Evolutionary conservation across 2,329 filamentous ascomycete species (phyloP), one percentile per base, ranked within the genome.

Genomic region (Dissoconium aciculare): DNA sequence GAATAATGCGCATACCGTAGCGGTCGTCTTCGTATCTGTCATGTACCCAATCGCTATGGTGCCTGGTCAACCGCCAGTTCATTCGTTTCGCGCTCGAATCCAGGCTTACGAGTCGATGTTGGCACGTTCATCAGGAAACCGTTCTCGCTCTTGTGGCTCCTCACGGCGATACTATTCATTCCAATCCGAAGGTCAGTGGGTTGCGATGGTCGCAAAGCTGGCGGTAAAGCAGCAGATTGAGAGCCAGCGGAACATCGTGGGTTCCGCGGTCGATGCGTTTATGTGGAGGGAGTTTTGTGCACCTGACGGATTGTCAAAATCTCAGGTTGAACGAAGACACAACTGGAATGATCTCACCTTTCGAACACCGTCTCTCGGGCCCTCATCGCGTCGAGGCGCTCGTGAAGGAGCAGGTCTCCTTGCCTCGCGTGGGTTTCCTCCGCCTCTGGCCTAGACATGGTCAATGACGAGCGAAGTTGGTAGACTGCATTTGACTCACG

Each of bases 21-120:
- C 45, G 41, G 30, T 51, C 45, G 31, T 51, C 48, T 31, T 50
- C 48, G 38, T 50, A 54, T 25, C 52, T 50, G 23, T 53, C 51
- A 28, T 94, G 85, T 45, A 93, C 82, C 85, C 85, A 94, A 64
- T 92, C 84, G 51, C 82, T 82, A 40, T 25, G 28, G 17, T 23
- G 5, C 37, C 32, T 23, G 17, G 26, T 48, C 41, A 46, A 39
- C 34, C 32, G 35, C n/a, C 31, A 14, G 31, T 31, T 19, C 28
- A 27, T 28, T 33, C 24, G 23, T 27, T 21, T 21, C 11, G 21
- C n/a, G 8, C 19, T 28, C 13, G 11, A 26, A 17, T 19, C 26
- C 29, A 5, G 15, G 32, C 70, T 39, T 56, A 83, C 78, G 71
- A 71, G 55, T 83, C 76, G 48, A 82, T 62, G 54, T 77, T 74